Evolutionary conservation across 2,329 filamentous ascomycete genomes (phyloP), one percentile per base, ranked within the genome.

Genomic region (Alternaria incomplexa): DNA sequence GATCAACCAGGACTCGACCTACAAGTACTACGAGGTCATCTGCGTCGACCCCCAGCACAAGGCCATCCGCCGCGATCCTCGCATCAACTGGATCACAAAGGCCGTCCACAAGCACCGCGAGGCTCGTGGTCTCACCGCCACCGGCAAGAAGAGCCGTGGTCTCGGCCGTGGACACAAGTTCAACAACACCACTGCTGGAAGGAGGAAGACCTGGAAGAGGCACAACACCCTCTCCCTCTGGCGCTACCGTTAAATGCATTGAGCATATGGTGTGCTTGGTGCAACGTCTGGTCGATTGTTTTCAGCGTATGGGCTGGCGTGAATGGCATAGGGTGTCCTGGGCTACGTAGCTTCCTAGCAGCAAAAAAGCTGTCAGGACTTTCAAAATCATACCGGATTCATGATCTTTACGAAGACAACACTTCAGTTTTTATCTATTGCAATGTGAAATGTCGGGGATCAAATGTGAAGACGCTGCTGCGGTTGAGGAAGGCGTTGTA

Each of bases 51-150:
- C 96, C 83, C 92, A 96, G 88, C 96, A 99, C 93, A 98, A 98
- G 90, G 96, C 96, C 82, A 99, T 99, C 89, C 96, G 96, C 85
- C 93, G 92, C 82, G 96, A 99, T 85, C 88, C 96, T 81, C 94
- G 96, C 86, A 98, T 99, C 92, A 99, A 97, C 93, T 99, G 96
- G 96, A 99, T 99, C 89, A 93, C 95, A 87, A 96, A 96, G 87
- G 92, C 96, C 78, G 96, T 99, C 81, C 96, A 99, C 93, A 99
- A 99, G 94, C 96, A 98, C 91, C 96, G 96, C 87, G 96, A 99
- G 89, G 86, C 89, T 80, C 94, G 96, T 85, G 96, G 96, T 81
- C 93, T 99, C 78, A 99, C 96, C 78, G 91, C 95, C 80, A 98
- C 95, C 75, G 96, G 96, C 90, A 99, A 99, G 94, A 96, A 96